Percentiles rank a stretch among this genome's conserved stretches.
phyloP scores from a whole-genome alignment of 2,329 filamentous ascomycete genomes.

The Aspergillus japonicus region DNA sequence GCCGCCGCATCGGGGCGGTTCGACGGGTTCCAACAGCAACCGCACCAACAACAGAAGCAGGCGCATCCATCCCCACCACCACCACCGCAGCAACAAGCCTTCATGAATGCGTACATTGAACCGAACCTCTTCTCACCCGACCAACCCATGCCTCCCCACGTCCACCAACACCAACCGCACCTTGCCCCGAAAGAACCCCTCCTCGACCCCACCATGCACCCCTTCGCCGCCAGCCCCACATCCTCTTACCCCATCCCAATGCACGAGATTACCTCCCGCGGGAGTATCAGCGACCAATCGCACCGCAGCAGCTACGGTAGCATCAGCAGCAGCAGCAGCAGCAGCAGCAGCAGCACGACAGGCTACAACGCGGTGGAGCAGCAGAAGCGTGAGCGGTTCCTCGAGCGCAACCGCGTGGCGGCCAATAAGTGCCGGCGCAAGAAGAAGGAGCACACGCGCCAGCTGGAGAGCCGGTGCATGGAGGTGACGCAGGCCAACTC shows the following conservation, averaged over 20 bases:
- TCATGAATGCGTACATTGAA: background rate
- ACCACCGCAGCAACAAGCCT: background rate
- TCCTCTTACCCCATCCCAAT: background rate
- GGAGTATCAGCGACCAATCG: background rate
- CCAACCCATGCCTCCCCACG: background rate
- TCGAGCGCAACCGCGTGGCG: constrained; percentile 60
- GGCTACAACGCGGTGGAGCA: background rate
- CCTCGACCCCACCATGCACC: background rate
- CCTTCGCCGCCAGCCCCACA: background rate
- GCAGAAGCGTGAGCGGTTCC: constrained; percentile 51
- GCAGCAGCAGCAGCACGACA: background rate
- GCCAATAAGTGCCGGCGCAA: constrained; percentile 63
- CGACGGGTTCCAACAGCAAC: background rate
- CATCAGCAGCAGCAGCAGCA: background rate
- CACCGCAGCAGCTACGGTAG: background rate
- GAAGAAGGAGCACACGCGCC: constrained; percentile 58
- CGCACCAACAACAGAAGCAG: background rate
- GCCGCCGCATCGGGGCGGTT: background rate
- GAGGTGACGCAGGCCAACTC: constrained; percentile 37
- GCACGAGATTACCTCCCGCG: constrained; percentile 4
- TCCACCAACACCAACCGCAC: background rate
- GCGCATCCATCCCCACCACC: no score
- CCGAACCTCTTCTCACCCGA: background rate
- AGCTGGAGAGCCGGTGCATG: constrained; percentile 46
- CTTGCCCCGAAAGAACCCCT: background rate